These are phyloP conservation scores for Flaveria brownii DNA, from an alignment of 129 eudicot genomes.

Conservation along the genomic window DNA sequence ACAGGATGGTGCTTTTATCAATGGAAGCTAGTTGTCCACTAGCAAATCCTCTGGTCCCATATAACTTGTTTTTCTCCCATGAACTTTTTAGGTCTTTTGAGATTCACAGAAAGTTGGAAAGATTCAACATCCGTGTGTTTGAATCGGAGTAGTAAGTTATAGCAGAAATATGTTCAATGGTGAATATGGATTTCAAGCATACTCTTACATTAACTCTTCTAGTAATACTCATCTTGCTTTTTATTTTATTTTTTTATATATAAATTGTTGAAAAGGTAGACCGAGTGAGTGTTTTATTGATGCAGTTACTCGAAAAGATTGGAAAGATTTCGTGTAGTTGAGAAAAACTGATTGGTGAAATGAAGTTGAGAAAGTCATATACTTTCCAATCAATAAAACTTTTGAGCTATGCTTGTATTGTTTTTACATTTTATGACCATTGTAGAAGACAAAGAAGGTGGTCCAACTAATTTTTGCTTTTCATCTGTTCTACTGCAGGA, in stretches of 20 bases:
- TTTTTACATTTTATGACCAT: slow-evolving; percentile 16
- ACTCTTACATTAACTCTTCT: not conserved
- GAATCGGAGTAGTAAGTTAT: not conserved
- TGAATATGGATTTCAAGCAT: too few relatives aligned
- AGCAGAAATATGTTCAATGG: not conserved
- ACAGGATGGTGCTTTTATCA: not conserved
- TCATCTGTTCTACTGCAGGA: slow-evolving; percentile 39
- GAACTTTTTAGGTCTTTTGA: slow-evolving; percentile 11
- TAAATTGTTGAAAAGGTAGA: not conserved
- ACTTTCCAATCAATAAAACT: not conserved
- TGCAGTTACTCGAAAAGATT: not conserved
- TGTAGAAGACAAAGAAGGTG: slow-evolving; percentile 15
- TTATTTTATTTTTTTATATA: not conserved
- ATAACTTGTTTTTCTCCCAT: slow-evolving; percentile 11
- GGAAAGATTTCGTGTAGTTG: not conserved
- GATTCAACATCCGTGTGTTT: not conserved
- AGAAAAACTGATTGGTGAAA: not conserved
- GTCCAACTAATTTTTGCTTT: slow-evolving; percentile 24
- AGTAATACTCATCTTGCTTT: not conserved
- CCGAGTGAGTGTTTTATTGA: not conserved
- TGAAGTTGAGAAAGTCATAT: not conserved
- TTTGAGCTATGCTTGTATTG: slow-evolving; percentile 24
- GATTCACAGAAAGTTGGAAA: slow-evolving; percentile 7
- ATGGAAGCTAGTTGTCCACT: not conserved
- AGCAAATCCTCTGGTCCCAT: not conserved